Evolutionary conservation across 1,284 basidiomycete species (phyloP).

Genomic region (Malassezia caprae): DNA sequence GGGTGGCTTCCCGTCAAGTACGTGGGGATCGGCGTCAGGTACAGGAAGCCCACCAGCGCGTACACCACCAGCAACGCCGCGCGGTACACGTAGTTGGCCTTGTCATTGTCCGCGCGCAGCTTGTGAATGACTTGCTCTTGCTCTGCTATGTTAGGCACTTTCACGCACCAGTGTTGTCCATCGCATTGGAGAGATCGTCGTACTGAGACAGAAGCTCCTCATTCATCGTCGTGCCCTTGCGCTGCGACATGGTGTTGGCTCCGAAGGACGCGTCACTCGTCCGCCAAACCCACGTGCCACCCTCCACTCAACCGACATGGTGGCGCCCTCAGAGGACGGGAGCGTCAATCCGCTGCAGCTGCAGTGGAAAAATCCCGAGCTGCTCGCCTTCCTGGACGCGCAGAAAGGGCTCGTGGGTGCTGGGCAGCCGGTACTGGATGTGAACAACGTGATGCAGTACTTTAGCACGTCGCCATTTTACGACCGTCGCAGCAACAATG

Average conservation of each 20-base stretch:
- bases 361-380: conserved; percentile 41
- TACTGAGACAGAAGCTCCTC: conserved; percentile 24
- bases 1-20: conserved; percentile 42
- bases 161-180: conserved; percentile 16
- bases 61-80: conserved; percentile 27
- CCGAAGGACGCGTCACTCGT: neutral
- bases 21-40: conserved; percentile 37
- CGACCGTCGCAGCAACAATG: conserved; percentile 38
- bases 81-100: conserved; percentile 39
- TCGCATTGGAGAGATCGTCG: conserved; percentile 25
- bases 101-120: conserved; percentile 31
- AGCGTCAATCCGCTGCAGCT: conserved; percentile 24
- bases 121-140: conserved; percentile 33
- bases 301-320: neutral
- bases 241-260: conserved; percentile 4
- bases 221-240: conserved; percentile 6
- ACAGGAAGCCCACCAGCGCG: conserved; percentile 25
- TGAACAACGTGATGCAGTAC: conserved; percentile 36
- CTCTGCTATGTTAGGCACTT: conserved; percentile 17
- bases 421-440: conserved; percentile 18
- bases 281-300: neutral
- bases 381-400: conserved; percentile 27
- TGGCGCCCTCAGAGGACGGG: conserved; percentile 3
- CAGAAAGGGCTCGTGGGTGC: conserved; percentile 17
- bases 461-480: conserved; percentile 42